A percentile compares a stretch with the other conserved stretches of the same genome.
Conservation (phyloP, 1,139 yeast species). For the Yamadazyma oceani region DNA sequence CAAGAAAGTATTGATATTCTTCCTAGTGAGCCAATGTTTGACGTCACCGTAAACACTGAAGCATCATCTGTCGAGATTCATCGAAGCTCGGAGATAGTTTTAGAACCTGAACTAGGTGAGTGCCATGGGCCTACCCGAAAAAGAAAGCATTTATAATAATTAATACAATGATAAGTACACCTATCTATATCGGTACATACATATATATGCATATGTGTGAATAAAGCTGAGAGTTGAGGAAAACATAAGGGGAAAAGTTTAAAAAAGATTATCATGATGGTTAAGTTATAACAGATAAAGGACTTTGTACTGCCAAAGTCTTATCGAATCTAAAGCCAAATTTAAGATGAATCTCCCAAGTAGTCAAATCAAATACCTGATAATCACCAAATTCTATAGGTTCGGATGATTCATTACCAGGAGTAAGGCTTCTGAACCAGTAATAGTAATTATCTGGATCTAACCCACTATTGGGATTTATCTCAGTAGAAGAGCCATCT, state of each 20-base stretch:
- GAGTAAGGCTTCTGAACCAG: constrained; percentile 40
- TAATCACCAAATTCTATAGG: constrained; percentile 39
- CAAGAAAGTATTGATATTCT: neutral
- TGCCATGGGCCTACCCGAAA: too few relatives aligned
- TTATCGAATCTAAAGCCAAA: constrained; percentile 27
- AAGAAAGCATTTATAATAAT: too few relatives aligned
- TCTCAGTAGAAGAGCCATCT: constrained; percentile 4
- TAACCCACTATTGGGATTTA: constrained; percentile 4
- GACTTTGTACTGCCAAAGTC: constrained; percentile 11
- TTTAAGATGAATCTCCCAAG: constrained; percentile 46
- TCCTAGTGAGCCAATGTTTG: neutral
- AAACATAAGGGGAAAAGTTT: neutral
- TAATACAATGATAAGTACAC: neutral
- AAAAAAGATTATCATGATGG: too few relatives aligned
- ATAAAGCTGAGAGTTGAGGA: neutral
- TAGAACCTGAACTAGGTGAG: too few relatives aligned
- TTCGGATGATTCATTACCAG: constrained; percentile 8
- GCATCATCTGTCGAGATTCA: neutral
- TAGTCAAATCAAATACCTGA: constrained; percentile 43
- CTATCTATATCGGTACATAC: too few relatives aligned
- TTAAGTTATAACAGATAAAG: constrained; percentile 7
- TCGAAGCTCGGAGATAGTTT: neutral
- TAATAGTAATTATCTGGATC: constrained; percentile 24
- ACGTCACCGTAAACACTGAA: neutral
- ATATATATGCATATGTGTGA: neutral